Conservation (phyloP, 1,139 yeast species). For the Geotrichum fermentans region DNA sequence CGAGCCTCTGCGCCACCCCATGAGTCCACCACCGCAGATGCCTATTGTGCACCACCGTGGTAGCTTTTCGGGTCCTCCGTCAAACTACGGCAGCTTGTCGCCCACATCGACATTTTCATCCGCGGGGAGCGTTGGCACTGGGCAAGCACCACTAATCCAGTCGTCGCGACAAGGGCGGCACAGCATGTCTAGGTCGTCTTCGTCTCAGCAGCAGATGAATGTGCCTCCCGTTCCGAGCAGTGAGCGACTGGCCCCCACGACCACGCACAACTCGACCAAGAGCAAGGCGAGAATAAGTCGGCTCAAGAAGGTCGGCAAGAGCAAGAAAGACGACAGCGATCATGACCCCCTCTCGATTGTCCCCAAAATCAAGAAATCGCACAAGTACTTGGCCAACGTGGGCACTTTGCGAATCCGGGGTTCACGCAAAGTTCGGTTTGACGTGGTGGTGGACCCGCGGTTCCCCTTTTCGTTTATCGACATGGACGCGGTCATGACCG, state of each 20-base stretch:
- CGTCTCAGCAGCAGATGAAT: too few species aligned
- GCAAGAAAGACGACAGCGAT: neutral
- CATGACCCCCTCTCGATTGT: neutral
- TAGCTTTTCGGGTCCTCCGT: neutral
- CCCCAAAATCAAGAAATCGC: conserved; percentile 1
- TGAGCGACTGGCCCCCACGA: neutral
- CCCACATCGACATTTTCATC: conserved; percentile 4
- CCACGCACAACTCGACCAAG: neutral
- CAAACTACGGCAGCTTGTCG: neutral
- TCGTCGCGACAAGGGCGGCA: neutral
- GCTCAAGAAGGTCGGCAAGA: conserved; percentile 1
- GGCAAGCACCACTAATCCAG: neutral
- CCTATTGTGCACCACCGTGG: neutral
- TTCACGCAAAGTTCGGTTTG: neutral
- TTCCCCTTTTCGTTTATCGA: conserved; percentile 18
- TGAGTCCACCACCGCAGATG: neutral
- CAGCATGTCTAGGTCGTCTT: too few species aligned
- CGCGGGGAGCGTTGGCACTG: neutral
- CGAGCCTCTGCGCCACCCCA: neutral
- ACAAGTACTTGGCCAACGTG: conserved; percentile 6
- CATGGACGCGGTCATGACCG: conserved; percentile 15
- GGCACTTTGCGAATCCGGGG: conserved; percentile 10
- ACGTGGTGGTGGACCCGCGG: conserved; percentile 15
- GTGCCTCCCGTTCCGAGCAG: too few species aligned
- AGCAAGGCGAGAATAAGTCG: neutral